Percentiles rank a stretch among this genome's conserved stretches.
Evolutionary conservation across 768 basidiomycete species (phyloP).

Genomic region (Botryobasidium botryosum): DNA sequence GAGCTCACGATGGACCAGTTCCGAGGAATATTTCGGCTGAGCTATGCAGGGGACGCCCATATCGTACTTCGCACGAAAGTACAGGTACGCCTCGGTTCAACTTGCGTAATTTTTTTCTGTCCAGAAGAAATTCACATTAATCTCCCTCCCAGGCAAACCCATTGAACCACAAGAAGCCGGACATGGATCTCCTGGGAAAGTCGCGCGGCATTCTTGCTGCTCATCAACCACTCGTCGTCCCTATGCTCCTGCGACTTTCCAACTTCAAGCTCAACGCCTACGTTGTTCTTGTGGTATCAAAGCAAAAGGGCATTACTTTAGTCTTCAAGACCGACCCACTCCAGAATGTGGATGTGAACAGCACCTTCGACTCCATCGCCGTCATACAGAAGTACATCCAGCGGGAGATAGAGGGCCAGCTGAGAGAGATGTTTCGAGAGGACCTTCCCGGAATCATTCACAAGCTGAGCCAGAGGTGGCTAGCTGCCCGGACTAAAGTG

Average conservation of each 20-base stretch:
- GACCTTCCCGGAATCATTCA: conserved; percentile 96
- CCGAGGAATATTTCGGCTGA: conserved; percentile 88
- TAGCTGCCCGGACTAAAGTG: conserved; percentile 52
- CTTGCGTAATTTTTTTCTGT: neutral
- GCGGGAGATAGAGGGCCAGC: conserved; percentile 88
- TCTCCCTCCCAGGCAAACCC: conserved; percentile 55
- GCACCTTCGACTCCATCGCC: conserved; percentile 93
- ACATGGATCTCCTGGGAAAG: conserved; percentile 71
- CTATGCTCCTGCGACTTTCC: conserved; percentile 95
- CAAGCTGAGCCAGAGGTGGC: conserved; percentile 88
- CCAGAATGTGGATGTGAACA: conserved; percentile 93
- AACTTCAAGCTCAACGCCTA: conserved; percentile 88
- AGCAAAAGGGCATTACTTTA: conserved; percentile 94
- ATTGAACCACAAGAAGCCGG: conserved; percentile 78
- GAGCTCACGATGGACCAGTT: conserved; percentile 93
- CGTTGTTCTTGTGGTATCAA: conserved; percentile 92
- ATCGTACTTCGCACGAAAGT: conserved; percentile 78
- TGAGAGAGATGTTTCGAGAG: conserved; percentile 96
- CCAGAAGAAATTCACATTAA: neutral
- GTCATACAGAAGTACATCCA: conserved; percentile 98
- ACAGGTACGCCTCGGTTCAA: conserved; percentile 37
- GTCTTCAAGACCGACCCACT: conserved; percentile 99
- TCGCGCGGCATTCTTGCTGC: conserved; percentile 84
- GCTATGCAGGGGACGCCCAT: conserved; percentile 88
- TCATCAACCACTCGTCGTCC: conserved; percentile 87